Conservation (phyloP, 192 early-diverging fungal genomes). For the Linderina pennispora region DNA sequence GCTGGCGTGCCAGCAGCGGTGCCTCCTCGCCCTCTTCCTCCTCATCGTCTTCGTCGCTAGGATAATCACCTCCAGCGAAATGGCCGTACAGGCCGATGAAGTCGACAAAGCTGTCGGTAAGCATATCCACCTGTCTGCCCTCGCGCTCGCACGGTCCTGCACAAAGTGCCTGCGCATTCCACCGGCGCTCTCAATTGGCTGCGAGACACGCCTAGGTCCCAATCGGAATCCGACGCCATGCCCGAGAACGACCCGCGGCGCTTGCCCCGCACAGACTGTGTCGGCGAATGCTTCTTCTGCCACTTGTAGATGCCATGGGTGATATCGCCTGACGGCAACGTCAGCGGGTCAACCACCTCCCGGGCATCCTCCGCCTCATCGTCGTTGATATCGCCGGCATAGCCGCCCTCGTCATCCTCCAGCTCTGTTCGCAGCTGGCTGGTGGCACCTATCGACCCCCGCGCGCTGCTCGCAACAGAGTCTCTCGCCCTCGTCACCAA, state of each 20-base stretch:
- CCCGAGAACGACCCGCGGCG: slow-evolving; percentile 33
- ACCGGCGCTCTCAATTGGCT: slow-evolving; percentile 61
- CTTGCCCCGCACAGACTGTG: not conserved
- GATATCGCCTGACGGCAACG: slow-evolving; percentile 63
- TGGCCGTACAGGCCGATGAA: slow-evolving; percentile 90
- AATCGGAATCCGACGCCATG: slow-evolving; percentile 31
- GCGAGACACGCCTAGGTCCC: slow-evolving; percentile 34
- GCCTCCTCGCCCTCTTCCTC: slow-evolving; percentile 21
- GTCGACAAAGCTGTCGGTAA: slow-evolving; percentile 89
- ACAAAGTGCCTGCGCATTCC: slow-evolving; percentile 86
- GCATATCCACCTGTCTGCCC: slow-evolving; percentile 57
- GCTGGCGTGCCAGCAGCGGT: slow-evolving; percentile 4
- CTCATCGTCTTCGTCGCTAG: slow-evolving; percentile 68
- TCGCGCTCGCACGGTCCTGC: slow-evolving; percentile 58
- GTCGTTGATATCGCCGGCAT: slow-evolving; percentile 28
- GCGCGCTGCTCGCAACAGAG: slow-evolving; percentile 1
- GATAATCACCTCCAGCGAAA: slow-evolving; percentile 88
- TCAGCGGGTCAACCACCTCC: slow-evolving; percentile 45
- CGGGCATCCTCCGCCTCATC: slow-evolving; percentile 13
- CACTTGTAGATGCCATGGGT: slow-evolving; percentile 86
- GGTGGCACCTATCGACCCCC: not conserved
- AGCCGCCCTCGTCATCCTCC: slow-evolving; percentile 17
- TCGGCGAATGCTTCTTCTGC: slow-evolving; percentile 49
- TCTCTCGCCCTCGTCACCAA: slow-evolving; percentile 52
- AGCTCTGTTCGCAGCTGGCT: too few species aligned